phyloP scores from a whole-genome alignment of 2,329 filamentous ascomycete genomes.

The Aspergillus quadrilineatus region DNA sequence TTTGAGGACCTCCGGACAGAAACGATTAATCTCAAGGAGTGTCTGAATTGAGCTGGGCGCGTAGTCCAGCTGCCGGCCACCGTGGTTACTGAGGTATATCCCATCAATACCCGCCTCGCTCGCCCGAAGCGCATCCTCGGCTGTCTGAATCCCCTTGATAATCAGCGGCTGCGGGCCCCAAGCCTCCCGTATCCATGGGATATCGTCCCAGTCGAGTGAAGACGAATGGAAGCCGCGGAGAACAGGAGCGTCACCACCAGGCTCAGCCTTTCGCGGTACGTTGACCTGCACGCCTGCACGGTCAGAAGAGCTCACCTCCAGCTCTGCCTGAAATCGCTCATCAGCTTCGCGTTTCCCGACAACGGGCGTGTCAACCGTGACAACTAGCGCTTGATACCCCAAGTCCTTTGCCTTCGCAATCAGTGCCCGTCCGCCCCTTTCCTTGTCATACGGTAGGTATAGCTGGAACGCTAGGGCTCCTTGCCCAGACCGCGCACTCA shows the following conservation, averaged over 20 bases:
- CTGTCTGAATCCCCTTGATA: background rate
- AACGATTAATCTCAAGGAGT: slow-evolving; percentile 69
- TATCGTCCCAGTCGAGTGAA: background rate
- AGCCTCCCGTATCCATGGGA: background rate
- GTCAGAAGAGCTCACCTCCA: background rate
- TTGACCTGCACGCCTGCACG: background rate
- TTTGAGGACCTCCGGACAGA: slow-evolving; percentile 66
- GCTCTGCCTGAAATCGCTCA: background rate
- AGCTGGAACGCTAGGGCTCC: background rate
- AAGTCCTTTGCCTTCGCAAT: background rate
- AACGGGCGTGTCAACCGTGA: background rate
- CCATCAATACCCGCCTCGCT: background rate
- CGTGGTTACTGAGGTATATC: background rate
- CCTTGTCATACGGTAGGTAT: background rate
- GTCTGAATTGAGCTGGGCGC: slow-evolving; percentile 75
- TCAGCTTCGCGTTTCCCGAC: background rate
- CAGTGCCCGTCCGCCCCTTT: background rate
- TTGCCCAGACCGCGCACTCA: background rate
- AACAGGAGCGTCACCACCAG: background rate
- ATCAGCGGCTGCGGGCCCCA: background rate
- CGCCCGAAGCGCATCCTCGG: background rate
- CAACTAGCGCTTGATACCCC: background rate
- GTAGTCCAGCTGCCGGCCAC: background rate
- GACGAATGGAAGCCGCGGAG: background rate
- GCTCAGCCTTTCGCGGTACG: background rate